phyloP scores from a whole-genome alignment of 176 grass and related monocot species.

The Cenchrus purpureus region DNA sequence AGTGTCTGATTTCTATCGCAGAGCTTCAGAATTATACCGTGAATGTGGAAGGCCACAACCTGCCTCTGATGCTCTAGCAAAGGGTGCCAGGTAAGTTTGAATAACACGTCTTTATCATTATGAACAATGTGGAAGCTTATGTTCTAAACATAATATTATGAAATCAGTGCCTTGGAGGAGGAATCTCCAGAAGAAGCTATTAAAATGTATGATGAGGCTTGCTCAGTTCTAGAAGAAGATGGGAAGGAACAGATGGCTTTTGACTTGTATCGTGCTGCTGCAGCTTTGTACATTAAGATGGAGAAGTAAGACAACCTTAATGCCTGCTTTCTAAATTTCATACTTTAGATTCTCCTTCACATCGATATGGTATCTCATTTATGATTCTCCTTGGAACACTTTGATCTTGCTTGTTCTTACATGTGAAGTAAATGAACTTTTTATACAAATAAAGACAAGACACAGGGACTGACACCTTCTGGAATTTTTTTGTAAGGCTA shows the following conservation, averaged over 20 bases:
- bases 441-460: background rate
- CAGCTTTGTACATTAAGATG: slow-evolving; percentile 74
- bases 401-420: background rate
- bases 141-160: slow-evolving; percentile 38
- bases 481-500: background rate
- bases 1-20: slow-evolving; percentile 81
- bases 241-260: slow-evolving; percentile 98
- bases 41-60: slow-evolving; percentile 94
- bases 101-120: background rate
- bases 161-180: slow-evolving; percentile 87
- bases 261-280: slow-evolving; percentile 83
- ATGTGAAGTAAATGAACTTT: background rate
- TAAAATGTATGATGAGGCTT: slow-evolving; percentile 89
- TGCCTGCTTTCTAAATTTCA: slow-evolving; percentile 9
- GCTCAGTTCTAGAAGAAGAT: slow-evolving; percentile 86
- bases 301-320: slow-evolving; percentile 61
- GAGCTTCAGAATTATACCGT: slow-evolving; percentile 89
- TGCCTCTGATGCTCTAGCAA: slow-evolving; percentile 94
- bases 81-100: slow-evolving; percentile 83
- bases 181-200: slow-evolving; percentile 76
- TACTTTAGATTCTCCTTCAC: background rate
- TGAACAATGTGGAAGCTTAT: background rate
- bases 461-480: background rate
- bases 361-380: background rate
- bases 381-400: background rate